Percentiles rank a stretch among this genome's conserved stretches.
phyloP scores from a whole-genome alignment of 208 protist species.

The Trypanosoma melophagium region DNA sequence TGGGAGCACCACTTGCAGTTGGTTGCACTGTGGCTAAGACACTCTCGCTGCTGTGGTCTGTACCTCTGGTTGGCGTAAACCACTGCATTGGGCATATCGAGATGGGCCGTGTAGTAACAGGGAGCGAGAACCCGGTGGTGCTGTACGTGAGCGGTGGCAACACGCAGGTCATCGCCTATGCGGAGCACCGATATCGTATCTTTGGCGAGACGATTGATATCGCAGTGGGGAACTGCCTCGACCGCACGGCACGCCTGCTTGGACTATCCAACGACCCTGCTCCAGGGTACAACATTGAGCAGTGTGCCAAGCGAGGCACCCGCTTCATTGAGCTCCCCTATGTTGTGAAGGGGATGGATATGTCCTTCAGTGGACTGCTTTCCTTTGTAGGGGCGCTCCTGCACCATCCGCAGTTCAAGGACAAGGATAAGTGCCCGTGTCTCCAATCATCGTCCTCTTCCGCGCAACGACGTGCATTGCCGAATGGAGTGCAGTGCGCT shows the following conservation, averaged over 20 bases:
- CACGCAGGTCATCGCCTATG: conserved; percentile 98
- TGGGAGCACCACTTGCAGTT: conserved; percentile 95
- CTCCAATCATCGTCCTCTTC: conserved; percentile 1
- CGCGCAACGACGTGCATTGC: conserved; percentile 30
- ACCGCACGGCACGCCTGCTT: conserved; percentile 96
- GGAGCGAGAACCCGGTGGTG: conserved; percentile 95
- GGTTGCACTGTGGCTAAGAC: conserved; percentile 81
- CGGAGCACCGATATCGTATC: conserved; percentile 96
- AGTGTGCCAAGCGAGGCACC: conserved; percentile 85
- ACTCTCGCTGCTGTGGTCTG: conserved; percentile 82
- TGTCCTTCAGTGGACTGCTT: conserved; percentile 95
- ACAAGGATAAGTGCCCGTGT: conserved; percentile 33
- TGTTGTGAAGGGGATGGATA: conserved; percentile 97
- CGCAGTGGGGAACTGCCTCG: conserved; percentile 98
- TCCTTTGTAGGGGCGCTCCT: conserved; percentile 85
- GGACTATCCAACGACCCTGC: conserved; percentile 98
- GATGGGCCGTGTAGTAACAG: conserved; percentile 98
- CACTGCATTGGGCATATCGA: conserved; percentile 99
- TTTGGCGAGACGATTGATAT: conserved; percentile 99
- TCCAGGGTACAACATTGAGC: conserved; percentile 99
- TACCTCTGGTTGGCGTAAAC: conserved; percentile 98
- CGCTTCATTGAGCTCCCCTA: conserved; percentile 96
- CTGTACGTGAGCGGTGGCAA: conserved; percentile 99
- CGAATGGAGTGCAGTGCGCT: conserved; percentile 33
- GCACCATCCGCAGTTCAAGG: conserved; percentile 62